Conservation (phyloP, 306 rosid species). For the Prosopis cineraria region DNA sequence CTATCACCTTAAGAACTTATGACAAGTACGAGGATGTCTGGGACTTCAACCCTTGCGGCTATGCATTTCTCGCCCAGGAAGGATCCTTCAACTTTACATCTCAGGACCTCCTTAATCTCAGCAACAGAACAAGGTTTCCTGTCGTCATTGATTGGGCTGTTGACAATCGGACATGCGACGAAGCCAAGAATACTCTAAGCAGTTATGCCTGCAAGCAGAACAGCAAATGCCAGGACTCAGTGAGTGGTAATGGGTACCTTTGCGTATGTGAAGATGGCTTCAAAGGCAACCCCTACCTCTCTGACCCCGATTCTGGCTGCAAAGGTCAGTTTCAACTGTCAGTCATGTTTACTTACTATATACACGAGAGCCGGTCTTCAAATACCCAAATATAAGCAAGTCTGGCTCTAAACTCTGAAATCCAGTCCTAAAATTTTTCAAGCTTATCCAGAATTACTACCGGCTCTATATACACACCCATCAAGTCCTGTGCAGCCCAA, state of each 20-base stretch:
- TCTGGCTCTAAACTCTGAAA: no score
- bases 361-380: no score
- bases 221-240: not conserved
- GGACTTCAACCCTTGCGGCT: slow-evolving; percentile 38
- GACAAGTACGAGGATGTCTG: rapidly evolving
- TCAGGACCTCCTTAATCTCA: not conserved
- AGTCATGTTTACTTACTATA: no score
- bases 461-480: no score
- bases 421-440: no score
- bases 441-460: no score
- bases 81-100: slow-evolving; percentile 15
- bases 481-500: no score
- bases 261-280: slow-evolving; percentile 35
- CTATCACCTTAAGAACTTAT: not conserved
- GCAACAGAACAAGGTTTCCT: not conserved
- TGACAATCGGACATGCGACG: slow-evolving; percentile 29
- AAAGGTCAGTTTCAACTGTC: slow-evolving; percentile 16
- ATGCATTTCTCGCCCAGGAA: slow-evolving; percentile 33
- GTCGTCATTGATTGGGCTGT: slow-evolving; percentile 50
- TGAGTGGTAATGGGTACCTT: slow-evolving; percentile 19
- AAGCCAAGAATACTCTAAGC: not conserved
- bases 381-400: no score
- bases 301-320: slow-evolving; percentile 10
- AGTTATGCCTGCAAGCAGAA: slow-evolving; percentile 17
- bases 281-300: slow-evolving; percentile 38